Conservation (phyloP, 345 rosid species). For the Eucalyptus marginata region DNA sequence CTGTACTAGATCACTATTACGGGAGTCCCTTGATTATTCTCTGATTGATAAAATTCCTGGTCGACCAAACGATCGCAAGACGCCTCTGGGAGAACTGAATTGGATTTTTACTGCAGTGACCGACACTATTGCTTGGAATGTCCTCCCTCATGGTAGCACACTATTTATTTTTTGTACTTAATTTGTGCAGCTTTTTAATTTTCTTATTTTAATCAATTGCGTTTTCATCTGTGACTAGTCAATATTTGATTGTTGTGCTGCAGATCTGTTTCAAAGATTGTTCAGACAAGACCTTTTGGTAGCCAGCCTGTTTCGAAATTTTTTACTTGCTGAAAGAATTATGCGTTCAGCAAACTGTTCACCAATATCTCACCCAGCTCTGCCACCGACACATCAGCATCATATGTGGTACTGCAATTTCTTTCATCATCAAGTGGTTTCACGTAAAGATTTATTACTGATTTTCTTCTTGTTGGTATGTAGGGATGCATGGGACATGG, state of each 20-base stretch:
- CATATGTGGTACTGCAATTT: constrained; percentile 83
- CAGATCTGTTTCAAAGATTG: constrained; percentile 92
- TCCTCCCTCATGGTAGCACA: constrained; percentile 88
- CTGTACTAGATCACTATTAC: constrained; percentile 80
- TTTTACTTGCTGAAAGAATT: constrained; percentile 96
- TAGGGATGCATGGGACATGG: constrained; percentile 99
- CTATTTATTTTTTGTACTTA: not conserved
- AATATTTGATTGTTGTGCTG: constrained; percentile 7
- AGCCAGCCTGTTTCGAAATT: constrained; percentile 92
- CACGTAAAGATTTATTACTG: not conserved
- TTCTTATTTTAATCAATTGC: not conserved
- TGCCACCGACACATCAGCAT: constrained; percentile 99
- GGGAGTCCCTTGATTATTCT: constrained; percentile 68
- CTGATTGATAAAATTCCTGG: constrained; percentile 98
- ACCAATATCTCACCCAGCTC: constrained; percentile 86
- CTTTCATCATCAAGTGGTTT: not conserved
- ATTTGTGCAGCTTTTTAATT: not conserved
- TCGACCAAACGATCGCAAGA: constrained; percentile 96
- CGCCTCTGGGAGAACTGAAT: constrained; percentile 93
- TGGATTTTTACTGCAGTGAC: constrained; percentile 99
- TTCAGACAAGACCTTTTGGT: constrained; percentile 97
- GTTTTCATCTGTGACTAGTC: not conserved
- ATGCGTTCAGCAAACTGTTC: constrained; percentile 99
- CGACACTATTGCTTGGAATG: constrained; percentile 99
- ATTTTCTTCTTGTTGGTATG: not conserved